These are phyloP conservation scores for Gaeumannomyces sp. DNA, from an alignment of 2,329 filamentous ascomycete genomes.

Conservation along the genomic window DNA sequence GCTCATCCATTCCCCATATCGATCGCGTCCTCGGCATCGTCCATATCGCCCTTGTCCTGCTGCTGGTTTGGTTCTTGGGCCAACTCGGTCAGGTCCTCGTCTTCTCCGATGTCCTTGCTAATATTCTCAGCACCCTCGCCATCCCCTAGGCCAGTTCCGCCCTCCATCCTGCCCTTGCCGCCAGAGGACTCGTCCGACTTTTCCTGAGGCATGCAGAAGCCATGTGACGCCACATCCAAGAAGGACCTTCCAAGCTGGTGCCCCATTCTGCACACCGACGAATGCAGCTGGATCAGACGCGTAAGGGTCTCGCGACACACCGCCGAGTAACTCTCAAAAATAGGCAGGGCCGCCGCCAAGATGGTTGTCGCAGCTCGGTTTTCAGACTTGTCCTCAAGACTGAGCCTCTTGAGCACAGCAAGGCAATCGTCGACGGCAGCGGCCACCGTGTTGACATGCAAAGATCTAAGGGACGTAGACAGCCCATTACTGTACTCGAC, in stretches of 20 bases:
- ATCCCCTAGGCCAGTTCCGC: conserved; percentile 88
- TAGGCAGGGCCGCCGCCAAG: conserved; percentile 58
- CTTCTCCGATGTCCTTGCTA: conserved; percentile 89
- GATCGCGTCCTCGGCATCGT: conserved; percentile 79
- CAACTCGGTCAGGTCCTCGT: conserved; percentile 87
- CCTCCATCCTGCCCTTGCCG: conserved; percentile 74
- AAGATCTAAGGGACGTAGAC: conserved; percentile 45
- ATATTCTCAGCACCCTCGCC: conserved; percentile 96
- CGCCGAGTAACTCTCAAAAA: conserved; percentile 65
- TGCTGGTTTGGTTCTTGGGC: conserved; percentile 76
- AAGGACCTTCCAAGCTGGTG: conserved; percentile 73
- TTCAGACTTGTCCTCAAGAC: conserved; percentile 31
- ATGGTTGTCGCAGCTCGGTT: conserved; percentile 48
- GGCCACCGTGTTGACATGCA: conserved; percentile 54
- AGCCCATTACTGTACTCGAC: conserved; percentile 48
- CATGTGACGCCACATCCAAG: conserved; percentile 70
- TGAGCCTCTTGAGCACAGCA: conserved; percentile 27
- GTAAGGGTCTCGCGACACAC: conserved; percentile 54
- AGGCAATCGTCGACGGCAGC: conserved; percentile 32
- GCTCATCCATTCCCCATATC: conserved; percentile 87
- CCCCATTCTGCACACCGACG: conserved; percentile 65
- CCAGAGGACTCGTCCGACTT: conserved; percentile 64
- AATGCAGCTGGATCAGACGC: conserved; percentile 59
- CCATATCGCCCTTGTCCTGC: conserved; percentile 58
- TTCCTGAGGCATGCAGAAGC: conserved; percentile 87